Evolutionary conservation across 139 green algal genomes (phyloP).

Genomic region (Astrephomene gubernaculifera): DNA sequence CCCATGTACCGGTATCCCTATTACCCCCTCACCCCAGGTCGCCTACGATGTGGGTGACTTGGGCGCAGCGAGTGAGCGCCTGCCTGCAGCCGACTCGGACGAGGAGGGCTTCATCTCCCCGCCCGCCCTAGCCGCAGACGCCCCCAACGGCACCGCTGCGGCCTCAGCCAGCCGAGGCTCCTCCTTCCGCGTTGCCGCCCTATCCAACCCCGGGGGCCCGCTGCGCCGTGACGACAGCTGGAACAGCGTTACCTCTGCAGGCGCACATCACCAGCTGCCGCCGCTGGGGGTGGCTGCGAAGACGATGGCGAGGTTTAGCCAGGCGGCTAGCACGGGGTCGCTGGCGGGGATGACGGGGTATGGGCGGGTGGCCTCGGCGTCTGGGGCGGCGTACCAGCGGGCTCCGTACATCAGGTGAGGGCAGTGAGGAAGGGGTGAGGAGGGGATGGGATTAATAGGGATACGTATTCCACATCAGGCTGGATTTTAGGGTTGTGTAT

Average conservation of each 20-base stretch:
- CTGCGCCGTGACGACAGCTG: slow-evolving; percentile 35
- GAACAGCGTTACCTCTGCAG: slow-evolving; percentile 33
- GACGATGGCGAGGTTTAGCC: slow-evolving; percentile 34
- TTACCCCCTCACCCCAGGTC: not conserved
- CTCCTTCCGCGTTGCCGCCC: not conserved
- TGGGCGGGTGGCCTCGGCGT: not conserved
- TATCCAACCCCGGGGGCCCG: not conserved
- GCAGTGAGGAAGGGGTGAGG: not conserved
- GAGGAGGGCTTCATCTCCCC: slow-evolving; percentile 7
- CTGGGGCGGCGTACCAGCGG: slow-evolving; percentile 11
- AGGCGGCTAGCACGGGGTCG: slow-evolving; percentile 15
- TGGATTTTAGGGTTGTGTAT: no score
- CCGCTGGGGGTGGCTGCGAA: slow-evolving; percentile 38
- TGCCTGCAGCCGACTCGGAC: slow-evolving; percentile 1
- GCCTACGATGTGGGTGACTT: slow-evolving; percentile 32
- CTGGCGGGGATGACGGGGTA: slow-evolving; percentile 34
- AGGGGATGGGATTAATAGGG: not conserved
- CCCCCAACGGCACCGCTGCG: not conserved
- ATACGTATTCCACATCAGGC: not conserved
- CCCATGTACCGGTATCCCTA: not conserved
- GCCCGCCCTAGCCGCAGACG: not conserved
- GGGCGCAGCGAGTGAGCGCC: not conserved
- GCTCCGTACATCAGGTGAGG: slow-evolving; percentile 42
- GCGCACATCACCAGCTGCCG: slow-evolving; percentile 40
- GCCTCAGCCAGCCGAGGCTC: not conserved